Base-by-base conservation (phyloP, 1,284 basidiomycete genomes). In the Apiotrichum laibachii region DNA sequence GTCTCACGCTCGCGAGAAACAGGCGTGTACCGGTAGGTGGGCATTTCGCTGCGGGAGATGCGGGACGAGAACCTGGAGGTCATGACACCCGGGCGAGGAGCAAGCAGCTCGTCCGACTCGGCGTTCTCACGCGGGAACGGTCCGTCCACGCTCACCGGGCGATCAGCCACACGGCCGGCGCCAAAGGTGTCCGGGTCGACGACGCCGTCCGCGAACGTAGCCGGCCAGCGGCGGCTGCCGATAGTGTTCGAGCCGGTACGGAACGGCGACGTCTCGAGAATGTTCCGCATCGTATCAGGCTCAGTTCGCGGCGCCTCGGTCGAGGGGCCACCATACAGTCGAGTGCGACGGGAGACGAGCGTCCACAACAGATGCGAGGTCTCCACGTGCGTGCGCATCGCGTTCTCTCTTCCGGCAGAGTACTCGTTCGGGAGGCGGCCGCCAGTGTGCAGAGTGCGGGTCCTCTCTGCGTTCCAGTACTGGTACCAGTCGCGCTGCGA, bases 341-440 rank as follows among this genome's bases (percentile, higher is more conserved):
- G 47, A 10, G 54, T 21, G 34, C 54, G 54, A 12, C 54, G 46
- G n/a, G 33, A 21, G 12, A 50, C 21, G 7, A 43, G 49, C 19
- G 46, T 37, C 61, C 61, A 62, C 35, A 62, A 55, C 2, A 53
- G 47, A 34, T 62, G 61, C 4, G 57, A 44, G 39, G 48, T 54
- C 40, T 59, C 61, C 18, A 62, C 55, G 42, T 62, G 57, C 11
- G 55, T 47, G 15, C 54, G 57, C 48, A 62, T 56, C 7, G 58
- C 55, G 12, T 39, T 55, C 3, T 53, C 44, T 6, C 57, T 47
- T 6, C 39, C 31, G 11, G 42, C 26, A 19, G 48, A 33, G 40
- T 46, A 53, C 55, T 59, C 52, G 52, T 59, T 56, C 2, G 57
- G 55, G 16, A 55, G 39, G 13, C 52, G 57, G 31, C 55, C 51